These are phyloP conservation scores for Sporopachydermia quercuum DNA, from an alignment of 805 yeast species.

Conservation along the genomic window DNA sequence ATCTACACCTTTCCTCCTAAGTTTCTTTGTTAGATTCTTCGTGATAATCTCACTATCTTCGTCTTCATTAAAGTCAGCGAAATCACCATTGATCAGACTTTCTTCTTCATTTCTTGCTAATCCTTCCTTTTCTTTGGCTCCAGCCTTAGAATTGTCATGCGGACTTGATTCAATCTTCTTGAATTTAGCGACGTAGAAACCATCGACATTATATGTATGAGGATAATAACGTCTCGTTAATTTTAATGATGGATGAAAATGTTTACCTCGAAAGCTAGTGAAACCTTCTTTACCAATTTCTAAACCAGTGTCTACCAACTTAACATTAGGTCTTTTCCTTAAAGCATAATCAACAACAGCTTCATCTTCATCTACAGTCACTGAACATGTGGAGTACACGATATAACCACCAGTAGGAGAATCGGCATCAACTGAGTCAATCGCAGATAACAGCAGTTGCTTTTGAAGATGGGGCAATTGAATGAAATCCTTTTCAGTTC, in stretches of 20 bases:
- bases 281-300: conserved; percentile 95
- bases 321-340: conserved; percentile 91
- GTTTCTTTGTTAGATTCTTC: conserved; percentile 46
- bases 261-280: conserved; percentile 85
- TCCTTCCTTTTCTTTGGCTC: conserved; percentile 74
- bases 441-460: conserved; percentile 84
- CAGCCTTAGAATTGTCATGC: conserved; percentile 72
- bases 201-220: conserved; percentile 96
- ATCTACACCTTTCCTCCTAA: conserved; percentile 61
- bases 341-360: conserved; percentile 97
- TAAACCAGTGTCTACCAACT: conserved; percentile 81
- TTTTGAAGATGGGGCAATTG: conserved; percentile 95
- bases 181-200: conserved; percentile 94
- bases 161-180: conserved; percentile 80
- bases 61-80: conserved; percentile 64
- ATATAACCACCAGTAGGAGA: conserved; percentile 86
- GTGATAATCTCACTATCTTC: conserved; percentile 63
- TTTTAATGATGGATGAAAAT: conserved; percentile 59
- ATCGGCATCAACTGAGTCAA: conserved; percentile 91
- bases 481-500: conserved; percentile 93
- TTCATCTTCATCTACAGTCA: conserved; percentile 96
- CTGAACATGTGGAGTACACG: conserved; percentile 96
- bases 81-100: conserved; percentile 63
- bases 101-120: conserved; percentile 69
- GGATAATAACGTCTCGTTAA: conserved; percentile 95